Evolutionary conservation across 345 rosid genomes (phyloP).

Genomic region (Linum usitatissimum): DNA sequence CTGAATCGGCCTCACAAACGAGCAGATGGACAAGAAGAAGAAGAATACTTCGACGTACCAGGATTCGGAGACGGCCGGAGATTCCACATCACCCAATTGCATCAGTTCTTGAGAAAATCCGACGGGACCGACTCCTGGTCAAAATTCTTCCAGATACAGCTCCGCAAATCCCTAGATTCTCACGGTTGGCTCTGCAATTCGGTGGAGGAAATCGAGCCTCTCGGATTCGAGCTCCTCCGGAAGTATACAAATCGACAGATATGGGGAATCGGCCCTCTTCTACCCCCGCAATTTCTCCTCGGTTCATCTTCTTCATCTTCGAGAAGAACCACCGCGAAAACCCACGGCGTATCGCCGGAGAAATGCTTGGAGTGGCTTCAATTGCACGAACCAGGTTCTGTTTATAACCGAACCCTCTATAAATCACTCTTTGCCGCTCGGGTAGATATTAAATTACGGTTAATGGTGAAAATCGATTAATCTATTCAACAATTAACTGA

Average conservation of each 20-base stretch:
- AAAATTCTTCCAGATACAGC: not conserved
- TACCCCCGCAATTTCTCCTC: not conserved
- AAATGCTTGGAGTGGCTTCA: conserved; percentile 9
- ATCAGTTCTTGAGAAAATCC: not conserved
- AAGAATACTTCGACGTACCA: conserved; percentile 5
- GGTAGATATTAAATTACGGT: too few species aligned
- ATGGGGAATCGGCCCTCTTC: not conserved
- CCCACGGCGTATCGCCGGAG: not conserved
- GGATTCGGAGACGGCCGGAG: conserved; percentile 1
- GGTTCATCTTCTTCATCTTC: not conserved
- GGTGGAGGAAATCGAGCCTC: not conserved
- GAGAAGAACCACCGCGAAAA: not conserved
- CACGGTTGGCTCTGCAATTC: not conserved
- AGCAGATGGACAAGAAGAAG: not conserved
- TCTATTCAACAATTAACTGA: too few species aligned
- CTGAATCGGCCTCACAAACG: not conserved
- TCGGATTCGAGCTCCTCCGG: not conserved
- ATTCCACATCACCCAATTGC: not conserved
- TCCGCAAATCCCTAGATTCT: not conserved
- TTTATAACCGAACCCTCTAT: too few species aligned
- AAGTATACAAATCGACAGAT: not conserved
- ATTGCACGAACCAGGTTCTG: conserved; percentile 5
- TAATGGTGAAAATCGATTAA: too few species aligned
- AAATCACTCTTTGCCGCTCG: too few species aligned
- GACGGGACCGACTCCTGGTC: not conserved